Conservation (phyloP, 2,329 filamentous ascomycete species). For the Lachnellula hyalina region DNA sequence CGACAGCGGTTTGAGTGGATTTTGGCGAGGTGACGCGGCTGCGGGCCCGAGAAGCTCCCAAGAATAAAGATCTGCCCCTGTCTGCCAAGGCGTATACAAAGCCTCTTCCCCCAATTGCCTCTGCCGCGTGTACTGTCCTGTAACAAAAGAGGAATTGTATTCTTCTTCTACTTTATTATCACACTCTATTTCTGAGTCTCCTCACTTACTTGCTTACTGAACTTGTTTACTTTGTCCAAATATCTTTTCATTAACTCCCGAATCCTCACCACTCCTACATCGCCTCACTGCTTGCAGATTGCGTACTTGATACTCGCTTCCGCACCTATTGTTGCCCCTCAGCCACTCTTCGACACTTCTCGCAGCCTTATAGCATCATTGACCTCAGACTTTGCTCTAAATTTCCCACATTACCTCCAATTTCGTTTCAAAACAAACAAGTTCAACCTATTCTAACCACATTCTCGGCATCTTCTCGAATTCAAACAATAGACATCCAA, state of each 20-base stretch:
- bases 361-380: background rate
- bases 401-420: background rate
- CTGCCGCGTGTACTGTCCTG: background rate
- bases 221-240: background rate
- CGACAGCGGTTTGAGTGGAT: background rate
- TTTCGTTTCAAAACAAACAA: background rate
- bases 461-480: background rate
- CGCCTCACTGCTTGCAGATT: background rate
- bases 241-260: background rate
- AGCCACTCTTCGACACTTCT: background rate
- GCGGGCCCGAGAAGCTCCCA: background rate
- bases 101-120: background rate
- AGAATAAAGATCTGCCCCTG: background rate
- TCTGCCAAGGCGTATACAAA: constrained; percentile 7
- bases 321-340: background rate
- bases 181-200: background rate
- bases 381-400: background rate
- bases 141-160: background rate
- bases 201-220: no score
- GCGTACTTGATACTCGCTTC: background rate
- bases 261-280: background rate
- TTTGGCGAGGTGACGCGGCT: background rate
- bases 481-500: background rate
- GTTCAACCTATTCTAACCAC: background rate
- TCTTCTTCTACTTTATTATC: background rate